Percentiles rank a stretch among this genome's conserved stretches.
Conservation (phyloP, 1,139 yeast genomes). For the Yamadazyma diospyri region DNA sequence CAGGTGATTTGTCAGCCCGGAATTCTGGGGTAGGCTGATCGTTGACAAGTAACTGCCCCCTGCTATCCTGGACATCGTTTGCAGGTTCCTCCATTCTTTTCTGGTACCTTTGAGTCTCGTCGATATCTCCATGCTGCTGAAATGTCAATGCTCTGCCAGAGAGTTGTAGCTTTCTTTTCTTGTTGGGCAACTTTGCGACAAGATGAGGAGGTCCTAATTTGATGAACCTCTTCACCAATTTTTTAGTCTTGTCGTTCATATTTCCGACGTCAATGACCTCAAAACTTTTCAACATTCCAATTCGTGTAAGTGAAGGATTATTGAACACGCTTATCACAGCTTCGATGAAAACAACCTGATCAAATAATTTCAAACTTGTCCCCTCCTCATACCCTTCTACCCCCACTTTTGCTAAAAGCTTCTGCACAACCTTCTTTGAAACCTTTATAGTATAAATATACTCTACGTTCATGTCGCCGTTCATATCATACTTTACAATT, state of each 20-base stretch:
- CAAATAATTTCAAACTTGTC: not conserved
- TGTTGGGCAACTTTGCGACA: not conserved
- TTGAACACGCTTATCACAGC: not conserved
- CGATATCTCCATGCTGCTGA: slow-evolving; percentile 4
- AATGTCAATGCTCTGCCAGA: slow-evolving; percentile 6
- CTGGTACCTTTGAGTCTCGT: slow-evolving; percentile 5
- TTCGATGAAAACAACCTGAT: not conserved
- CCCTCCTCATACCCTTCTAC: not conserved
- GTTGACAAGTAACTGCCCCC: not conserved
- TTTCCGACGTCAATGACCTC: not conserved
- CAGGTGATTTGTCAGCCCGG: no score
- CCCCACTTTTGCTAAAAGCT: not conserved
- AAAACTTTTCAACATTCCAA: not conserved
- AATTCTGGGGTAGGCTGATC: no score
- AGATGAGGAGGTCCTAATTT: slow-evolving; percentile 1
- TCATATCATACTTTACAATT: slow-evolving; percentile 1
- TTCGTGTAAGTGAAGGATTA: not conserved
- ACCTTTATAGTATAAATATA: slow-evolving; percentile 2
- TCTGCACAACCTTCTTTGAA: not conserved
- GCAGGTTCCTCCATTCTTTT: not conserved
- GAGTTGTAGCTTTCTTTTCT: not conserved
- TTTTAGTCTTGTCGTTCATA: not conserved
- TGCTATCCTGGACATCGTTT: not conserved
- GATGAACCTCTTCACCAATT: slow-evolving; percentile 2
- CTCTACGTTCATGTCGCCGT: not conserved